These are phyloP conservation scores for Saccharomycopsis javanensis DNA, from an alignment of 805 yeast genomes.

Conservation along the genomic window DNA sequence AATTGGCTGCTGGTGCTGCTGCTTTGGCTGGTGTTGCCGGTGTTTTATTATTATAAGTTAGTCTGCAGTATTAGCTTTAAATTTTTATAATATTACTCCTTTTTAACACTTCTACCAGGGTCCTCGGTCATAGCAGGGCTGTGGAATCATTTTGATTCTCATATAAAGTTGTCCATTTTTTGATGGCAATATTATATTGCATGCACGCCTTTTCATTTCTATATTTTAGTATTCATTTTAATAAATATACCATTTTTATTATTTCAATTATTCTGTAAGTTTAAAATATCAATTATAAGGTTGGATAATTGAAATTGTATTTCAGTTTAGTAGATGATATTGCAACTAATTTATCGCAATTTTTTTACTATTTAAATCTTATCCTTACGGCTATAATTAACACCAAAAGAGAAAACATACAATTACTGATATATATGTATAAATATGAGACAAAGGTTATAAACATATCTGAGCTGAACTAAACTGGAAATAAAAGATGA, in stretches of 20 bases:
- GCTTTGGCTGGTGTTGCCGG: constrained; percentile 26
- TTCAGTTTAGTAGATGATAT: too few species aligned
- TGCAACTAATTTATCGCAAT: too few species aligned
- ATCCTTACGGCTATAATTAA: too few species aligned
- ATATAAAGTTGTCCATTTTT: neutral
- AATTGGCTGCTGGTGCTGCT: constrained; percentile 19
- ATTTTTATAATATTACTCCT: neutral
- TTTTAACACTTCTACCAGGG: neutral
- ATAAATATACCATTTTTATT: neutral
- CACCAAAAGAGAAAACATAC: neutral
- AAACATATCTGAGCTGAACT: neutral
- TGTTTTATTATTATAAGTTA: constrained; percentile 23
- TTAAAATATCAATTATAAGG: too few species aligned
- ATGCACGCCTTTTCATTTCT: neutral
- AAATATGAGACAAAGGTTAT: neutral
- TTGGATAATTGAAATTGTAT: too few species aligned
- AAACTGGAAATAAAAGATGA: too few species aligned
- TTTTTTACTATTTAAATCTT: too few species aligned
- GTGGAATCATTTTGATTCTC: neutral
- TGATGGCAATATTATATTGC: neutral
- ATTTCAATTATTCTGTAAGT: neutral
- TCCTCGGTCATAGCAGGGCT: neutral
- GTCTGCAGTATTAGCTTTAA: neutral
- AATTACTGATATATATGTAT: neutral
- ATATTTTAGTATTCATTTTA: neutral